Conservation (phyloP, 2,329 filamentous ascomycete species). For the Penicillium sp. region DNA sequence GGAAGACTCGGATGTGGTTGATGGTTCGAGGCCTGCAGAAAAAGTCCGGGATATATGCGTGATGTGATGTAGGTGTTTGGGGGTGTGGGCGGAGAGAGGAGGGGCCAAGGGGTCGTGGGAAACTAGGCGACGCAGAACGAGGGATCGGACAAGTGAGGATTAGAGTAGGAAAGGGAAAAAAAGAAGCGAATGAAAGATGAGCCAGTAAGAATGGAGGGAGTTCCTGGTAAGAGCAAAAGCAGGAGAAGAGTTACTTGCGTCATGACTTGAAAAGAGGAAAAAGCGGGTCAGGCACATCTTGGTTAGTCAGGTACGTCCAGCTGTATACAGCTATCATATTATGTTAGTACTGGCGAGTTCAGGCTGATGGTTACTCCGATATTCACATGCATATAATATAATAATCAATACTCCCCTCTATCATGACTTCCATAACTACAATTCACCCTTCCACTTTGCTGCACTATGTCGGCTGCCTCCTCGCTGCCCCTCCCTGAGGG, state of each 20-base stretch:
- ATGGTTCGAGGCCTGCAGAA: slow-evolving; percentile 7
- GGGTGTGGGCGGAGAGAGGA: neutral
- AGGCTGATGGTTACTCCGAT: slow-evolving; percentile 18
- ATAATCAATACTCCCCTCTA: neutral
- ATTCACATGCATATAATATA: too few species aligned
- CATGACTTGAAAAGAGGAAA: slow-evolving; percentile 24
- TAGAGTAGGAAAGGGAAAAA: neutral
- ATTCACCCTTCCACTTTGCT: neutral
- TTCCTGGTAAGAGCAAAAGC: neutral
- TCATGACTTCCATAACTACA: slow-evolving; percentile 12
- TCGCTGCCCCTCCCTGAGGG: slow-evolving; percentile 58
- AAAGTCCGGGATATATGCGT: slow-evolving; percentile 4
- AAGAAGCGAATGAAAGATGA: slow-evolving; percentile 7
- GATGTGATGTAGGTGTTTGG: neutral
- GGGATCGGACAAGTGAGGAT: neutral
- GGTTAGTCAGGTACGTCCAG: too few species aligned
- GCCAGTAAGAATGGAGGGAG: neutral
- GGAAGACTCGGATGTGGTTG: slow-evolving; percentile 18
- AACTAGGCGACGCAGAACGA: slow-evolving; percentile 1
- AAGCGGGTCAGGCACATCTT: slow-evolving; percentile 17
- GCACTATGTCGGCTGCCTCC: slow-evolving; percentile 6
- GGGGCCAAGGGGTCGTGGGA: neutral
- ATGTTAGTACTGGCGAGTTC: too few species aligned
- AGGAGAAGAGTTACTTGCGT: slow-evolving; percentile 26
- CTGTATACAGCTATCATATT: too few species aligned